Evolutionary conservation across 2,329 filamentous ascomycete species (phyloP).

Genomic region (Aureobasidium musti): DNA sequence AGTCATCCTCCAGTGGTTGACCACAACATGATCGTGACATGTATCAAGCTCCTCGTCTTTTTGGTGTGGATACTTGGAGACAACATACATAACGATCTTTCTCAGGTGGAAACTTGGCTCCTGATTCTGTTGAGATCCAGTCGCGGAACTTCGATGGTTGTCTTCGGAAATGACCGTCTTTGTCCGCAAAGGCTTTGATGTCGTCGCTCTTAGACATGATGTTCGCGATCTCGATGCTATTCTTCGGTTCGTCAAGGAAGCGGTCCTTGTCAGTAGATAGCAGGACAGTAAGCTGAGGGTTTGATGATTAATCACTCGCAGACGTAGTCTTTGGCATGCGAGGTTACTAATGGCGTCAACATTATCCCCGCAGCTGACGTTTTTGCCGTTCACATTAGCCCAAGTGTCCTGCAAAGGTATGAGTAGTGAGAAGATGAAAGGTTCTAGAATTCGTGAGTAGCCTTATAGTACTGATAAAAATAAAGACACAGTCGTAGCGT

Average conservation of each 20-base stretch:
- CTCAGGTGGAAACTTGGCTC: constrained; percentile 59
- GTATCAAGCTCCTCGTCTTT: background rate
- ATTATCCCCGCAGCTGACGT: constrained; percentile 7
- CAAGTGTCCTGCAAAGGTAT: background rate
- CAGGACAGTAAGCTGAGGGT: background rate
- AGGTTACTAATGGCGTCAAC: constrained; percentile 11
- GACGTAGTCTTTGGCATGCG: background rate
- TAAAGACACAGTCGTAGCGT: constrained; percentile 11
- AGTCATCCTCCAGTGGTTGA: background rate
- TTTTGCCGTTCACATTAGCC: background rate
- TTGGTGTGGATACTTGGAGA: too few species aligned
- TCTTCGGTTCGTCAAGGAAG: background rate
- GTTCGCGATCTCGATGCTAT: background rate
- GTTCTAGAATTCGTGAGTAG: constrained; percentile 13
- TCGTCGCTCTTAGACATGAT: constrained; percentile 2
- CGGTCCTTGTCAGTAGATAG: background rate
- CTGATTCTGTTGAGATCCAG: constrained; percentile 55
- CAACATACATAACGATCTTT: constrained; percentile 57
- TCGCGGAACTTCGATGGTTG: constrained; percentile 59
- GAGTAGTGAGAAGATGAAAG: background rate
- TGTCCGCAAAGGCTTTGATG: constrained; percentile 37
- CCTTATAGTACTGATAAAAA: constrained; percentile 8
- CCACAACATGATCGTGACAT: background rate
- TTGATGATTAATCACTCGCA: background rate
- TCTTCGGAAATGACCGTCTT: constrained; percentile 56